phyloP scores from a whole-genome alignment of 2,329 filamentous ascomycete genomes.

The Fusarium sp. region DNA sequence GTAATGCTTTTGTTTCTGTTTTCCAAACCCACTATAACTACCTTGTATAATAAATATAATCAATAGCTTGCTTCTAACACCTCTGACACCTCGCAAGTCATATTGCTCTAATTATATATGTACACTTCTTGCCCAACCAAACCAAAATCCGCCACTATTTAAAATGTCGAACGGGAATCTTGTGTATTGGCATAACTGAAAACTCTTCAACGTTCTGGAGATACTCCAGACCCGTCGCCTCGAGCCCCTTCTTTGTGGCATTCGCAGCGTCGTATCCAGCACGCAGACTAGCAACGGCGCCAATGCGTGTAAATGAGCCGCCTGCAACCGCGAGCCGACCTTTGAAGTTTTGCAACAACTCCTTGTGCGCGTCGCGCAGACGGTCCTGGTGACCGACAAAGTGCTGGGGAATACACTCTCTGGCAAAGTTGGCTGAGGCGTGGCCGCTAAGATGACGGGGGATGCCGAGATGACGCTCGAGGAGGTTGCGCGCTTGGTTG shows the following conservation, averaged over 20 bases:
- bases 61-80: no score
- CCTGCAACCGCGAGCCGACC: conserved; percentile 72
- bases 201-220: conserved; percentile 39
- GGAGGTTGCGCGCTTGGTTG: conserved; percentile 72
- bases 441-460: conserved; percentile 64
- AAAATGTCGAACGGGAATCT: conserved; percentile 44
- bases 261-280: conserved; percentile 50
- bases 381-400: conserved; percentile 76
- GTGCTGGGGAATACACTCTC: conserved; percentile 91
- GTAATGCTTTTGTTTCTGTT: not conserved
- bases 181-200: conserved; percentile 36
- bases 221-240: conserved; percentile 46
- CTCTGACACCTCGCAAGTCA: no score
- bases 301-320: conserved; percentile 62
- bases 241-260: conserved; percentile 35
- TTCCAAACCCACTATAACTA: not conserved
- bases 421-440: conserved; percentile 65
- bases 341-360: conserved; percentile 65
- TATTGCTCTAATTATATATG: not conserved
- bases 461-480: conserved; percentile 80
- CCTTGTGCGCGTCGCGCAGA: conserved; percentile 65
- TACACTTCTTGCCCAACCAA: not conserved
- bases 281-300: conserved; percentile 61
- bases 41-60: no score
- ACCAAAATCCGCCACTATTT: not conserved